Evolutionary conservation across 2,329 filamentous ascomycete species (phyloP), one percentile per base, ranked within the genome.

Genomic region (Parasarocladium wereldwijsianum): DNA sequence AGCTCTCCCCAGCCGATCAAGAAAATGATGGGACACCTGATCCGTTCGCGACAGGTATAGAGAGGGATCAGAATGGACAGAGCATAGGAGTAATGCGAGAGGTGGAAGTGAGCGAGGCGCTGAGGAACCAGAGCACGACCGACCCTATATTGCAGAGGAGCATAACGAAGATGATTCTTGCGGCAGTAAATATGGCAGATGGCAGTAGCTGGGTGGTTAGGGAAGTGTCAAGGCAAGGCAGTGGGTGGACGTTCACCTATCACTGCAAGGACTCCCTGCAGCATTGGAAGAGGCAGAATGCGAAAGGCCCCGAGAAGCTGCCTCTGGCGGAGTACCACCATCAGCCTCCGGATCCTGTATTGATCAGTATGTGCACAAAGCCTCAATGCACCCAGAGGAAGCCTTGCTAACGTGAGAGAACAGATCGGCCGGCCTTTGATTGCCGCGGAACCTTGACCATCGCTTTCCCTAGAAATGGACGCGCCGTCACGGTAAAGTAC

Each of bases 391-490:
- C n/a, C n/a, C n/a, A n/a, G n/a, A n/a, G n/a, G n/a, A n/a, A n/a
- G n/a, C n/a, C n/a, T n/a, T n/a, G n/a, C n/a, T n/a, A n/a, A n/a
- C n/a, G n/a, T n/a, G n/a, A n/a, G n/a, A n/a, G n/a, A n/a, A n/a
- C 36, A 68, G 64, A 50, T 17, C 64, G 69, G 10, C 69, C 69
- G 30, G 68, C 68, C 0, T 74, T 71, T 37, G 66, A 74, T 39
- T 74, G 69, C 35, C 57, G 63, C 21, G 69, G 69, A 12, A 52
- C 53, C 1, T 44, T 72, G 12, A 54, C 47, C 3, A 54, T 74
- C 24, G 44, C 54, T 1, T 72, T 74, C 37, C 55, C 58, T 6
- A 60, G 58, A 32, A 54, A 51, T 15, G 56, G 50, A 17, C 58
- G 60, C 18, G 47, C 52, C 7, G 60, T 73, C 22, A 54, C 58